Evolutionary conservation across 164 flowering plant genomes (phyloP), one percentile per base, ranked within the genome.

Genomic region (Vitis rupestris): DNA sequence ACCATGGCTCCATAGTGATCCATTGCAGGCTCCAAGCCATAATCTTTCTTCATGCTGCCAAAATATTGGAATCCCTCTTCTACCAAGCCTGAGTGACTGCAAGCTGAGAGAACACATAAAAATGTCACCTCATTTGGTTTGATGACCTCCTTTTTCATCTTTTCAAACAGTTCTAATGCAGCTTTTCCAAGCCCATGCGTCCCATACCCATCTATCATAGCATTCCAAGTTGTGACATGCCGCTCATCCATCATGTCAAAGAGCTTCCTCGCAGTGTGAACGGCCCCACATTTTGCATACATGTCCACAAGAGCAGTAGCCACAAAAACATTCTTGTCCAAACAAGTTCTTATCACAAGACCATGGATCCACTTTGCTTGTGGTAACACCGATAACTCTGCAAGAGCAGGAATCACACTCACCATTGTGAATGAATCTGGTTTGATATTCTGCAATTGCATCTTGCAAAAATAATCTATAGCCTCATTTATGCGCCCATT

Each of bases 171-270:
- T 63, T 87, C 82, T 10, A 89, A 64, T 11, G 97, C 91, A 27
- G 75, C 84, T 72, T 64, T 68, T 23, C 89, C 97, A 63, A 76
- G 81, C 12, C 98, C 97, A 61, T 94, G 94, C 7, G 91, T 88
- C 14, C 97, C 97, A 82, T 94, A 94, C 63, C 92, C 98, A 75
- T 90, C 97, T 60, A 94, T 94, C 95, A 94, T 94, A 12, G 88
- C 85, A 78, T 94, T 94, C 98, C 98, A 94, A 4, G 95, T 89
- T 16, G 82, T 87, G 30, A 89, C 91, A 76, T 94, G 94, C 56
- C 82, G 78, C 61, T 85, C 85, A 14, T 72, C 80, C 93, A 90
- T 88, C 83, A 70, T 74, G 70, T 92, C 85, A 77, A 94, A 92
- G 12, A 94, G 84, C 72, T 81, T 82, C 64, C 97, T 82, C 27